Percentiles rank a stretch among this genome's conserved stretches.
These are phyloP conservation scores for Thermothelomyces thermophilus DNA, from an alignment of 2,329 filamentous ascomycete species.

Conservation along the genomic window DNA sequence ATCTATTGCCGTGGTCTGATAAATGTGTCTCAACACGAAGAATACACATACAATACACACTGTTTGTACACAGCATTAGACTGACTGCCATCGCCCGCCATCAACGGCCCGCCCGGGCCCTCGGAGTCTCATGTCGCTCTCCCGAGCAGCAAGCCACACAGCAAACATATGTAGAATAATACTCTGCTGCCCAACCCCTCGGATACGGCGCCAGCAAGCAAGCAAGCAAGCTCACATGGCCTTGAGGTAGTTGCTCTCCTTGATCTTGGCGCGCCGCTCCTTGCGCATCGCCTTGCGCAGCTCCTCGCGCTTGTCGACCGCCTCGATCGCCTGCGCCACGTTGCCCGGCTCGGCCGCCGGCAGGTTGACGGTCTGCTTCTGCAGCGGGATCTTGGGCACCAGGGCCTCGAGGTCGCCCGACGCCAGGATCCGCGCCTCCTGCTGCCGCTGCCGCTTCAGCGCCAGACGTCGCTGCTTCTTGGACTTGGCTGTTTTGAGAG, in stretches of 20 bases:
- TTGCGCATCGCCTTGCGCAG: constrained; percentile 66
- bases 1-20: too few species aligned
- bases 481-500: constrained; percentile 60
- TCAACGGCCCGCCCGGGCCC: too few species aligned
- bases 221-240: constrained; percentile 50
- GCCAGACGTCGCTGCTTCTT: constrained; percentile 72
- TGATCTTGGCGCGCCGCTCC: constrained; percentile 69
- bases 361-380: constrained; percentile 72
- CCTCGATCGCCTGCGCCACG: constrained; percentile 40
- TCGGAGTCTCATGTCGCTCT: too few species aligned
- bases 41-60: too few species aligned
- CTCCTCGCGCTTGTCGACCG: constrained; percentile 49
- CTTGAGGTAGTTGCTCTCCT: constrained; percentile 81
- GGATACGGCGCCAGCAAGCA: too few species aligned
- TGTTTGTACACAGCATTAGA: too few species aligned
- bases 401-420: constrained; percentile 60
- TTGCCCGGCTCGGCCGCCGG: constrained; percentile 43
- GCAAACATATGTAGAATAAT: not conserved
- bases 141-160: too few species aligned
- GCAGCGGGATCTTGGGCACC: constrained; percentile 63
- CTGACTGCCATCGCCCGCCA: too few species aligned
- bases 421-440: constrained; percentile 54
- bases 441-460: constrained; percentile 53
- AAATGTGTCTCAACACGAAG: too few species aligned
- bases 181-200: too few species aligned